Evolutionary conservation across 2,329 filamentous ascomycete species (phyloP), one percentile per base, ranked within the genome.

Genomic region (Colletotrichum zoysiae): DNA sequence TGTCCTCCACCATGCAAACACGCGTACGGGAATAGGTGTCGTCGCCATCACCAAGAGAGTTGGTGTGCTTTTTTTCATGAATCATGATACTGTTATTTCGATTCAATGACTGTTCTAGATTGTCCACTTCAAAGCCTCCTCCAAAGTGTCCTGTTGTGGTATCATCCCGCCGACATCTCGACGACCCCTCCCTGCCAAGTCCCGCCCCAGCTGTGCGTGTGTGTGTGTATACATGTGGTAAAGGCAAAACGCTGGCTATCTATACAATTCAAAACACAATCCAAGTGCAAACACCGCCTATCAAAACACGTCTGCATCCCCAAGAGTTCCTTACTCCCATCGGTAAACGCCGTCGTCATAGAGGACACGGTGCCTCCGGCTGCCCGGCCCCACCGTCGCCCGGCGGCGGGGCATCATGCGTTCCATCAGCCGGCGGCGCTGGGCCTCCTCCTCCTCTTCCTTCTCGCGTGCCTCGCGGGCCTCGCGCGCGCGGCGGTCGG

Each of bases 291-390:
- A 53, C 16, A 14, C 58, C 26, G 35, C 58, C 9, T 51, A 59
- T 57, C 44, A 33, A 63, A 14, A 58, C 35, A 63, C 23, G 5
- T 38, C 30, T 16, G 20, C 40, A 33, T 8, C 40, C 33, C 30
- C n/a, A 26, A 33, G 40, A 38, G 1, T 1, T 18, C 56, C 70
- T 82, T 78, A 84, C 75, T 84, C 83, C 77, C 78, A 82, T 57
- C 81, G 79, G 77, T 83, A 84, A 7, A 80, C 63, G 1, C 81
- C 82, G 51, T 83, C 80, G 18, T 82, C 81, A 74, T 83, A 84
- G 40, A 77, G 68, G 2, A 82, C 78, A 42, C 80, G 78, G 53
- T 78, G 78, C 40, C 83, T 79, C 33, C 81, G 77, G 73, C 78
- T 79, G 62, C 79, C 79, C 35, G 81, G 76, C 23, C 80, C 80